These are phyloP conservation scores for Hura crepitans DNA, from an alignment of 441 rosid genomes.

Conservation along the genomic window DNA sequence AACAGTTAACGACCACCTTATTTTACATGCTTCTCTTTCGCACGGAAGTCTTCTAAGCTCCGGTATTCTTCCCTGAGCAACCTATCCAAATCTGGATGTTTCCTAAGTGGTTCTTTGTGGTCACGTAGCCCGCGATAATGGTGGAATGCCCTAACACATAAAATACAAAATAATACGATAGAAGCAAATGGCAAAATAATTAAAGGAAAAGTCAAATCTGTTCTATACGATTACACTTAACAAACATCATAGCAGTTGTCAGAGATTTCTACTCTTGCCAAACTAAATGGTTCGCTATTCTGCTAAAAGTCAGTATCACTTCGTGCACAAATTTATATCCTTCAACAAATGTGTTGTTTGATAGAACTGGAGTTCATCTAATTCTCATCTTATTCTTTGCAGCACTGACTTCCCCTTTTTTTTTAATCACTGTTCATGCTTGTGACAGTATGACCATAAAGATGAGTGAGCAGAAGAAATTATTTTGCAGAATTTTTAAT, in stretches of 20 bases:
- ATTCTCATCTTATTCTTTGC: background rate
- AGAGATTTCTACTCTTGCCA: too few species aligned
- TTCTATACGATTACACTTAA: background rate
- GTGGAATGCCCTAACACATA: conserved; percentile 80
- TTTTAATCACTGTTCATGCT: background rate
- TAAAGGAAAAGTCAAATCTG: too few species aligned
- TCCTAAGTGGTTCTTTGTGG: conserved; percentile 49
- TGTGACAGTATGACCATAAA: background rate
- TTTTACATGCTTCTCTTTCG: conserved; percentile 42
- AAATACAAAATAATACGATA: background rate
- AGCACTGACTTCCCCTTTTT: background rate
- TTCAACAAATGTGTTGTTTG: background rate
- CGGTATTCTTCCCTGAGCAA: conserved; percentile 64
- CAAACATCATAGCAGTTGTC: too few species aligned
- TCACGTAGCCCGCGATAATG: conserved; percentile 50
- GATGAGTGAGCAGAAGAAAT: background rate
- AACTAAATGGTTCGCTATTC: background rate
- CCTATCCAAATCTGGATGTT: conserved; percentile 73
- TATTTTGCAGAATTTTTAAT: background rate
- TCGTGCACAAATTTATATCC: background rate
- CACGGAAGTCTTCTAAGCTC: conserved; percentile 67
- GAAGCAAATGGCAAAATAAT: background rate
- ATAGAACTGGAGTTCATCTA: background rate
- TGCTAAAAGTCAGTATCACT: background rate
- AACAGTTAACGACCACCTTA: conserved; percentile 36